Percentiles rank a stretch among this genome's conserved stretches.
phyloP scores from a whole-genome alignment of 73 alveolate species.

The Stentor roeselii region DNA sequence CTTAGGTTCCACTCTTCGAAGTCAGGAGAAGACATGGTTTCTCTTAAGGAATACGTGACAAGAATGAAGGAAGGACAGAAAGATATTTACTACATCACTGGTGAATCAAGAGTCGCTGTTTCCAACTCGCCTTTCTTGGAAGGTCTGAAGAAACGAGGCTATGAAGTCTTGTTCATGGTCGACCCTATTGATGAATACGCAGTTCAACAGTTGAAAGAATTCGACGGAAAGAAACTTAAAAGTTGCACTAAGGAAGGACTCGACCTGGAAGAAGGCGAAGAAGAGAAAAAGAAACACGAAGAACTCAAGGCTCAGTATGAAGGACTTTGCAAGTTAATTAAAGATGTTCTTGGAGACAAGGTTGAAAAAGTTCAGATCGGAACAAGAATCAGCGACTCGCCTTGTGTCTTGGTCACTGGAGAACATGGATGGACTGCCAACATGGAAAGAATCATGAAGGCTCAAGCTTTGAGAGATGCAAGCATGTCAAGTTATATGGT shows the following conservation, averaged over 20 bases:
- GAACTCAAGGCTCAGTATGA: conserved; percentile 98
- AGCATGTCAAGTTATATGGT: conserved; percentile 98
- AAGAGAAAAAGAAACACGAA: conserved; percentile 90
- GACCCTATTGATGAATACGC: conserved; percentile 99
- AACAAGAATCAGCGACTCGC: conserved; percentile 95
- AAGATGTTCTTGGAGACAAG: conserved; percentile 98
- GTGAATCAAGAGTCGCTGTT: conserved; percentile 95
- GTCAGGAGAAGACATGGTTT: conserved; percentile 97
- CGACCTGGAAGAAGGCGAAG: conserved; percentile 91
- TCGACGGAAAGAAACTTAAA: conserved; percentile 97
- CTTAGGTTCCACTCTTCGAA: conserved; percentile 96
- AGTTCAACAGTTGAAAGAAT: conserved; percentile 98
- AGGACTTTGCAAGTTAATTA: conserved; percentile 97
- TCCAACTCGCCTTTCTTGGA: conserved; percentile 99
- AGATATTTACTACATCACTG: conserved; percentile 98
- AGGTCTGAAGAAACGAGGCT: conserved; percentile 96
- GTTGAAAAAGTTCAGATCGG: conserved; percentile 99
- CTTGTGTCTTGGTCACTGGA: conserved; percentile 98
- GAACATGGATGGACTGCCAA: conserved; percentile 99
- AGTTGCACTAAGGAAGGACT: conserved; percentile 98
- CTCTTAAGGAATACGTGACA: conserved; percentile 94
- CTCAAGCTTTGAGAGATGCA: conserved; percentile 99
- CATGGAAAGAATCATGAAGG: conserved; percentile 99
- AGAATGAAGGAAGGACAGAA: conserved; percentile 99
- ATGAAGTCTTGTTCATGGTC: conserved; percentile 97